Base-by-base conservation (phyloP, 1,139 yeast species). In the Blastobotrys proliferans region DNA sequence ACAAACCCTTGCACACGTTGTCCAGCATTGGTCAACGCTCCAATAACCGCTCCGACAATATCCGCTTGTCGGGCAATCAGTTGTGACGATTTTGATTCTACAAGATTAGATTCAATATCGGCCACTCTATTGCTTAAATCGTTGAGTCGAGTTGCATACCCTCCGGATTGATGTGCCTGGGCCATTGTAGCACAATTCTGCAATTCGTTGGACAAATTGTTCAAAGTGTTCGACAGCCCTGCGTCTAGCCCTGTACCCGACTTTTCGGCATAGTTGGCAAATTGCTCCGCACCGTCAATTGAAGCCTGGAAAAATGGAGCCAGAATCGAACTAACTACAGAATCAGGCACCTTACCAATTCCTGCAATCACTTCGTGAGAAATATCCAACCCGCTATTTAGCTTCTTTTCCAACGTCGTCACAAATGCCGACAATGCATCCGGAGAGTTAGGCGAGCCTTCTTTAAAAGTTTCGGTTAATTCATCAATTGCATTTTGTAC, bases 271-370 rank as follows among this genome's bases (percentile, higher is more conserved):
- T 9, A 11, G 5, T 3, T 3, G 17, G n/a, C 11, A 27, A 36
- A 26, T 13, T 34, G 60, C 48, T 58, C 60, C 8, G 57, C 58
- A 33, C 63, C 62, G 40, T 58, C 60, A 36, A 59, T 55, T 4
- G 60, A 47, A 16, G 60, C 50, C 42, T 58, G 60, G 37, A 56
- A 57, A 36, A 55, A 52, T 27, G 63, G 61, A 3, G 57, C 60
- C 6, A 60, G 53, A 34, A 57, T 44, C 22, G 46, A 40, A 22
- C 46, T 40, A 28, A 48, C 54, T 27, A 56, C 47, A 3, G 42
- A 52, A 40, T 50, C 45, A n/a, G 62, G 50, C 29, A 51, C 3
- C 4, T 17, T 6, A 5, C 13, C 22, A 36, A 18, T 18, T 2
- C 22, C 39, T 9, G 24, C 26, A 4, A 5, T 13, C 26, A 24